These are phyloP conservation scores for Colletotrichum cereale DNA, from an alignment of 2,329 filamentous ascomycete genomes.

Conservation along the genomic window DNA sequence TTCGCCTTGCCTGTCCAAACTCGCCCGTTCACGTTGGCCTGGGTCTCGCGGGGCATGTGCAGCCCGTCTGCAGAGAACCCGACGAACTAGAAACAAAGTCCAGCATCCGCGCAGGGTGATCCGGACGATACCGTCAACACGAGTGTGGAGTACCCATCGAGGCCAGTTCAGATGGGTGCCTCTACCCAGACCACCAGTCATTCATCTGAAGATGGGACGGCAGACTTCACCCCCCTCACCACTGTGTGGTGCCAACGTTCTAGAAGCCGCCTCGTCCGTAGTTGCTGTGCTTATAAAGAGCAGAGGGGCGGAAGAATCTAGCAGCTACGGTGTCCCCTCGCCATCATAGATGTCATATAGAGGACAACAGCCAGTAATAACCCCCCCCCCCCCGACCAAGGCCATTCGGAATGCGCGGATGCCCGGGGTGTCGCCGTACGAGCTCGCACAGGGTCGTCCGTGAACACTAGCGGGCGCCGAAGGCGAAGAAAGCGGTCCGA, in stretches of 20 bases:
- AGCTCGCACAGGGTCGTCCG: neutral
- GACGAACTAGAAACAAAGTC: neutral
- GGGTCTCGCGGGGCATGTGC: neutral
- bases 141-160: neutral
- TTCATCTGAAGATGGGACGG: slow-evolving; percentile 3
- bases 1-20: neutral
- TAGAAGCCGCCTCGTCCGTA: neutral
- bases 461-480: neutral
- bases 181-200: neutral
- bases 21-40: neutral
- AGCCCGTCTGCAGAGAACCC: neutral
- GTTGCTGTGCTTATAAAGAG: neutral
- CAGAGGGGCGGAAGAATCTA: neutral
- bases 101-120: neutral
- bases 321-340: neutral
- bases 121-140: neutral
- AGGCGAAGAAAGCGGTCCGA: neutral
- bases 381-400: neutral
- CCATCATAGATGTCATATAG: neutral
- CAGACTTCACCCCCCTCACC: neutral
- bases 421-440: neutral
- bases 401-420: neutral
- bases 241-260: neutral
- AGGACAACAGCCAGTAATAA: neutral
- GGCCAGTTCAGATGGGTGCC: neutral